Conservation (phyloP, 192 early-diverging fungal genomes). For the Piromyces finnis region DNA sequence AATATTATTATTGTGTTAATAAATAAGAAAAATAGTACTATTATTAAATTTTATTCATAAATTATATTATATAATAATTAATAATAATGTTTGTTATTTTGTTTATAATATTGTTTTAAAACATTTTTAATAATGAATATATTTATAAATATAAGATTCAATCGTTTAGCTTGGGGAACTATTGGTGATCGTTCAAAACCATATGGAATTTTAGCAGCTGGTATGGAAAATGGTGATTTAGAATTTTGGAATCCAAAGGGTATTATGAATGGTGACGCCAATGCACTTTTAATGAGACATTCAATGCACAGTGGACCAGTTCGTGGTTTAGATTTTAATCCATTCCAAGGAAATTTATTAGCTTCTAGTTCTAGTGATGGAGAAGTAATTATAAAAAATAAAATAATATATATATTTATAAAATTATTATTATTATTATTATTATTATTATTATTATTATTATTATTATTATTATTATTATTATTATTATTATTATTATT, state of each 20-base stretch:
- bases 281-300: slow-evolving; percentile 42
- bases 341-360: slow-evolving; percentile 65
- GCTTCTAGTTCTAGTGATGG: slow-evolving; percentile 78
- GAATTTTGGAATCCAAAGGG: slow-evolving; percentile 64
- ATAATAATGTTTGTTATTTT: no score
- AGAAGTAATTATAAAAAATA: slow-evolving; percentile 60
- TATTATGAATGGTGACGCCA: slow-evolving; percentile 45
- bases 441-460: no score
- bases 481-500: no score
- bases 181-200: slow-evolving; percentile 10
- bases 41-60: no score
- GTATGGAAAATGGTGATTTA: slow-evolving; percentile 87
- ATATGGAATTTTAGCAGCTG: slow-evolving; percentile 73
- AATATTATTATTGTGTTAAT: no score
- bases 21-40: no score
- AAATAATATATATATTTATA: no score
- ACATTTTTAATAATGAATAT: no score
- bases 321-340: slow-evolving; percentile 82
- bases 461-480: no score
- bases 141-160: slow-evolving; percentile 38
- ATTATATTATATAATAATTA: no score
- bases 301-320: slow-evolving; percentile 74
- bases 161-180: slow-evolving; percentile 70
- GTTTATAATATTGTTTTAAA: neutral
- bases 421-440: no score